Conservation (phyloP, 306 rosid species). For the Lagenaria siceraria region DNA sequence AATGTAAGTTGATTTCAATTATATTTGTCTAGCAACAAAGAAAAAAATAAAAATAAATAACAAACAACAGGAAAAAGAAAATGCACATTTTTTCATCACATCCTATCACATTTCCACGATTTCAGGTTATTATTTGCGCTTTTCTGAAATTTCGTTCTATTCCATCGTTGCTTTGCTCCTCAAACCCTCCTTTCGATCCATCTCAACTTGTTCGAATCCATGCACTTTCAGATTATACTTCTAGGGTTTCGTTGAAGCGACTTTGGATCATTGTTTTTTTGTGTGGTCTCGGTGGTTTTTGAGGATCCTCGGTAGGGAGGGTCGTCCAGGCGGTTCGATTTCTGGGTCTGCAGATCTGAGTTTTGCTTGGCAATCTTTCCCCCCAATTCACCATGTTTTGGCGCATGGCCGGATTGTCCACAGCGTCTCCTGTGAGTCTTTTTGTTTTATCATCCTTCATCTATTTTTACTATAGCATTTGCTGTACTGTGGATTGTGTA, state of each 20-base stretch:
- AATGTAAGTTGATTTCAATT: neutral
- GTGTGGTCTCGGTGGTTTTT: constrained; percentile 14
- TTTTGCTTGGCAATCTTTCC: constrained; percentile 13
- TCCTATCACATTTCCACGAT: constrained; percentile 34
- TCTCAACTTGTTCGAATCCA: constrained; percentile 10
- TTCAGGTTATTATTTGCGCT: constrained; percentile 26
- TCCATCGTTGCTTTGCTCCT: neutral
- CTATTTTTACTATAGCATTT: neutral
- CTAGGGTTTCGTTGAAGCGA: constrained; percentile 8
- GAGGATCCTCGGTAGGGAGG: constrained; percentile 12
- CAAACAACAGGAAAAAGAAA: neutral
- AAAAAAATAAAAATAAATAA: neutral
- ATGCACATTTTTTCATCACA: neutral
- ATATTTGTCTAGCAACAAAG: neutral
- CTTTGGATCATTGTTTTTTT: constrained; percentile 6
- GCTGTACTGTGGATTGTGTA: neutral
- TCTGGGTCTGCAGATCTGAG: constrained; percentile 60
- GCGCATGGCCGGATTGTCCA: constrained; percentile 97
- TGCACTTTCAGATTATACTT: constrained; percentile 2
- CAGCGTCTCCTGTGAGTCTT: constrained; percentile 91
- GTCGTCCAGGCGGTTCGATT: constrained; percentile 46
- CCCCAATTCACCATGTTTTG: constrained; percentile 69
- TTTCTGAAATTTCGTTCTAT: constrained; percentile 12
- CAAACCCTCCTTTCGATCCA: constrained; percentile 36
- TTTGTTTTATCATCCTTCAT: neutral